These are phyloP conservation scores for Lizanozyma gosingica DNA, from an alignment of 1,139 yeast species.

Conservation along the genomic window DNA sequence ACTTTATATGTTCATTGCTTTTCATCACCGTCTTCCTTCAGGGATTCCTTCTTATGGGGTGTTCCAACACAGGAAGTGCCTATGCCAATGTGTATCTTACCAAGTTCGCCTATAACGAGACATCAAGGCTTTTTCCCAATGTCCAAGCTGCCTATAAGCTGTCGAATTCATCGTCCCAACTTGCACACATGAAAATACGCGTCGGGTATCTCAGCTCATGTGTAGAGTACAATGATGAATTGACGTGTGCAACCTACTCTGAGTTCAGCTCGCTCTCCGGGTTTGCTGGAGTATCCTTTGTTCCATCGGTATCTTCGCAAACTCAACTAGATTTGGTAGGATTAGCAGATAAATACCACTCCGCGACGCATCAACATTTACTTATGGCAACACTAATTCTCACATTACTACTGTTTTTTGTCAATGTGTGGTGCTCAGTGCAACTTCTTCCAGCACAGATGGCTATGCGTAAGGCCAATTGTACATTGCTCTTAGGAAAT, in stretches of 20 bases:
- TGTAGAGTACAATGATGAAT: background rate
- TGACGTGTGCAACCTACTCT: background rate
- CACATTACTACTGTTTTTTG: slow-evolving; percentile 5
- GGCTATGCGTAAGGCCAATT: slow-evolving; percentile 4
- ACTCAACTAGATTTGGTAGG: background rate
- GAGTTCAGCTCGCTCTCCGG: background rate
- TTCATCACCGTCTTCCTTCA: slow-evolving; percentile 19
- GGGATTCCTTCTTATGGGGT: slow-evolving; percentile 27
- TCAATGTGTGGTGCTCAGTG: slow-evolving; percentile 6
- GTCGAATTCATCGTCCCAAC: slow-evolving; percentile 2
- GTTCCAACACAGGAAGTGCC: slow-evolving; percentile 17
- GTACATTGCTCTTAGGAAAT: slow-evolving; percentile 4
- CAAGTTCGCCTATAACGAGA: slow-evolving; percentile 18
- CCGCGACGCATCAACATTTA: slow-evolving; percentile 3
- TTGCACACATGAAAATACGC: background rate
- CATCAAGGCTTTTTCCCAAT: slow-evolving; percentile 11
- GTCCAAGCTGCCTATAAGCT: slow-evolving; percentile 5
- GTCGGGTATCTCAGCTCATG: background rate
- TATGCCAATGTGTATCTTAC: slow-evolving; percentile 24
- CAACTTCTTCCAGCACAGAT: slow-evolving; percentile 9
- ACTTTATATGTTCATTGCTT: background rate
- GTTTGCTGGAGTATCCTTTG: background rate
- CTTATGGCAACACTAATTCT: slow-evolving; percentile 6
- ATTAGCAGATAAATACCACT: slow-evolving; percentile 1
- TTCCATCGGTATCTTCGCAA: background rate